Evolutionary conservation across 140 eudicot species (phyloP).

Genomic region (Bidens hawaiensis): DNA sequence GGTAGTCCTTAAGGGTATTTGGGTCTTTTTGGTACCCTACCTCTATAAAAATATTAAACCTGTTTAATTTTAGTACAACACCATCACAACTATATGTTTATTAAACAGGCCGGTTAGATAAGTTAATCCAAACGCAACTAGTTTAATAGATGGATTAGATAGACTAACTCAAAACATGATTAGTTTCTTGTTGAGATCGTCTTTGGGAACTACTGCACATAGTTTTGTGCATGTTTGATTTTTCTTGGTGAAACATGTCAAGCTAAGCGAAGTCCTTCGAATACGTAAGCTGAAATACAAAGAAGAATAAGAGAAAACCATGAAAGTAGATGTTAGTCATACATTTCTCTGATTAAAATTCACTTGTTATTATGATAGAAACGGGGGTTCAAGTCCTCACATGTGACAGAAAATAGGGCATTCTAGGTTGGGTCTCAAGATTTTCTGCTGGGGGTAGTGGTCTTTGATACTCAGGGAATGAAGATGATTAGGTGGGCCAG

Average conservation of each 20-base stretch:
- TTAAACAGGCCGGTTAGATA: not conserved
- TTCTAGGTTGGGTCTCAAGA: too few species aligned
- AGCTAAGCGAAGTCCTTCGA: not conserved
- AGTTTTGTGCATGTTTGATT: not conserved
- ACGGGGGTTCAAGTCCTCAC: too few species aligned
- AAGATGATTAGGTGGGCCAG: too few species aligned
- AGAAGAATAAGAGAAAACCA: not conserved
- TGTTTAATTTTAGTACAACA: not conserved
- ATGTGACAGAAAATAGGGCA: too few species aligned
- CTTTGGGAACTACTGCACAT: not conserved
- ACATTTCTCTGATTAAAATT: too few species aligned
- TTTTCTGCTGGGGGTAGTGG: too few species aligned
- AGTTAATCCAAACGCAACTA: not conserved
- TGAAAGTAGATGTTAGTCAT: too few species aligned
- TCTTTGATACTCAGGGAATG: too few species aligned
- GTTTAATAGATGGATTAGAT: not conserved
- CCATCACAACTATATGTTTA: not conserved
- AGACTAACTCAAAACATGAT: not conserved
- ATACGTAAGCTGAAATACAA: too few species aligned
- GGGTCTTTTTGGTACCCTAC: too few species aligned
- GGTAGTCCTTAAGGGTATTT: too few species aligned
- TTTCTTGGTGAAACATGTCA: not conserved
- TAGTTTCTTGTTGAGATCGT: not conserved
- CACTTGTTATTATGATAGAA: too few species aligned
- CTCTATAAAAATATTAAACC: not conserved